phyloP scores from a whole-genome alignment of 2,329 filamentous ascomycete genomes.

The Tolypocladium guangdongense region DNA sequence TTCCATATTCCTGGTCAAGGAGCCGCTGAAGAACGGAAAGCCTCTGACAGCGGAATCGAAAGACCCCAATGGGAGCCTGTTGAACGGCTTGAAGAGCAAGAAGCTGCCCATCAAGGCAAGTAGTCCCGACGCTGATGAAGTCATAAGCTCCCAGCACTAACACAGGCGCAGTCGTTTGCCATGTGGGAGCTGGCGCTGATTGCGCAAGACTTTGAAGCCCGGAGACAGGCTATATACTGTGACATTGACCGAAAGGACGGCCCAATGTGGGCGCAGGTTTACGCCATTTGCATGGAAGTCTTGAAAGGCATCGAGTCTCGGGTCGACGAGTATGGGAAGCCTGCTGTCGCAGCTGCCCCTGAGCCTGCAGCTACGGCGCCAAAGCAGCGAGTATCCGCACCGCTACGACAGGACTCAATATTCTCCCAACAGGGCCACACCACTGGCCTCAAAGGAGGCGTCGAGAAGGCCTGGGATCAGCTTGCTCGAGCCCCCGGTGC shows the following conservation, averaged over 20 bases:
- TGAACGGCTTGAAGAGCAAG: slow-evolving; percentile 75
- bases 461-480: slow-evolving; percentile 34
- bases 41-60: slow-evolving; percentile 78
- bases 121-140: background rate
- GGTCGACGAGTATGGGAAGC: slow-evolving; percentile 50
- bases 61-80: slow-evolving; percentile 81
- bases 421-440: slow-evolving; percentile 27
- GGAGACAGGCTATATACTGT: slow-evolving; percentile 71
- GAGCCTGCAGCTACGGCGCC: slow-evolving; percentile 18
- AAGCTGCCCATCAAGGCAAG: slow-evolving; percentile 63
- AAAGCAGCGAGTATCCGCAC: slow-evolving; percentile 25
- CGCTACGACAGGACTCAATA: slow-evolving; percentile 34
- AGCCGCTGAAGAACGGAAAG: slow-evolving; percentile 73
- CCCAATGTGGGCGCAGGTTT: slow-evolving; percentile 72
- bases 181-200: slow-evolving; percentile 87
- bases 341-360: slow-evolving; percentile 20
- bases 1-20: slow-evolving; percentile 66
- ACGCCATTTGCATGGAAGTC: slow-evolving; percentile 55
- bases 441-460: slow-evolving; percentile 28
- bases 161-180: slow-evolving; percentile 55
- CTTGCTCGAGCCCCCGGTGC: slow-evolving; percentile 35
- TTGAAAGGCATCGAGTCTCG: slow-evolving; percentile 57
- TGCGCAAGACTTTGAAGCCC: slow-evolving; percentile 59
- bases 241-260: slow-evolving; percentile 78
- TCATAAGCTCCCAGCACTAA: slow-evolving; percentile 7